A percentile compares a stretch with the other conserved stretches of the same genome.
Conservation (phyloP, 176 grass and related monocot species). For the Puya raimondii region DNA sequence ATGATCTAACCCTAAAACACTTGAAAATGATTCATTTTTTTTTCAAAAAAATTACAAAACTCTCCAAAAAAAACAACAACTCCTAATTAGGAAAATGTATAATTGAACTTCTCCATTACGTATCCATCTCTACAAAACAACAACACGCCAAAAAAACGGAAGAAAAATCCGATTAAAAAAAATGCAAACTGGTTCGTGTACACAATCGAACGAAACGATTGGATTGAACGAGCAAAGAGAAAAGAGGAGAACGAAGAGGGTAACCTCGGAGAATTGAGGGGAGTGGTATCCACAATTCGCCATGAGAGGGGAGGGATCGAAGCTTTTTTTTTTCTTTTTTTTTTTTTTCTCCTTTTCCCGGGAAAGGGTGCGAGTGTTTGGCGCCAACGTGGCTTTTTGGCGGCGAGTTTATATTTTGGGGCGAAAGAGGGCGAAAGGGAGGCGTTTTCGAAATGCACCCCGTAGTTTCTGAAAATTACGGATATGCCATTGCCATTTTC, state of each 20-base stretch:
- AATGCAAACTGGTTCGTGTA: too few relatives aligned
- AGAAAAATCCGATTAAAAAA: neutral
- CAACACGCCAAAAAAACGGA: neutral
- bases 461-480: neutral
- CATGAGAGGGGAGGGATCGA: constrained; percentile 26
- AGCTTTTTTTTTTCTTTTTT: neutral
- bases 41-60: too few relatives aligned
- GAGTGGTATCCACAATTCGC: constrained; percentile 51
- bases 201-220: neutral
- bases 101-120: too few relatives aligned
- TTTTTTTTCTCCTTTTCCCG: neutral
- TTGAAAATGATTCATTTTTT: too few relatives aligned
- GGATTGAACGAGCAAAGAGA: neutral
- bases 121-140: neutral
- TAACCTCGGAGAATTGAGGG: constrained; percentile 82
- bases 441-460: neutral
- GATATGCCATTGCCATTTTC: neutral
- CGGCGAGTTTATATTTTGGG: neutral
- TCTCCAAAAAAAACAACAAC: too few relatives aligned
- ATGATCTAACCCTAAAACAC: too few relatives aligned
- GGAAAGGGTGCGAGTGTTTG: neutral
- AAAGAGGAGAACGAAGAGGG: neutral
- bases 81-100: too few relatives aligned
- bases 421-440: neutral
- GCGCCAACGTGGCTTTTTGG: constrained; percentile 1